Conservation (phyloP, 1,139 yeast species). For the Trichomonascaceae sp. region DNA sequence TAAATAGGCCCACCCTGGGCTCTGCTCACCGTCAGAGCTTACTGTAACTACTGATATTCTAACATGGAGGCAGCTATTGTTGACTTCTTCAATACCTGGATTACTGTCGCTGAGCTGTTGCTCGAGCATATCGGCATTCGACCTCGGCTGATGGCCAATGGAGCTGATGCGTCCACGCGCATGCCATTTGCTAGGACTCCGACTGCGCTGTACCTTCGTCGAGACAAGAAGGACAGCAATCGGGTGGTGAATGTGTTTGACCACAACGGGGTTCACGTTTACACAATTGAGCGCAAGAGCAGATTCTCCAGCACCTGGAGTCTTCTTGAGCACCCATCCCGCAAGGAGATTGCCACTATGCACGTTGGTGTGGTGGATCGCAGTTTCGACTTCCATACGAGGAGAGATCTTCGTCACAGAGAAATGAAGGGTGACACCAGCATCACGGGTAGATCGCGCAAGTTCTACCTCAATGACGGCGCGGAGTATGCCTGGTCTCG, state of each 20-base stretch:
- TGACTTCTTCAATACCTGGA: background rate
- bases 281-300: slow-evolving; percentile 41
- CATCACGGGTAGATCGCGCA: slow-evolving; percentile 23
- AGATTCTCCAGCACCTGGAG: slow-evolving; percentile 41
- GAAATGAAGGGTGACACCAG: slow-evolving; percentile 15
- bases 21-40: too few species aligned
- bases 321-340: slow-evolving; percentile 32
- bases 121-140: slow-evolving; percentile 1
- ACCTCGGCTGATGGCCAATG: background rate
- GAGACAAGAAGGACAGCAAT: slow-evolving; percentile 35
- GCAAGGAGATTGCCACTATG: slow-evolving; percentile 39
- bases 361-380: slow-evolving; percentile 36
- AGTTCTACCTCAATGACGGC: slow-evolving; percentile 39
- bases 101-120: background rate
- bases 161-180: slow-evolving; percentile 4
- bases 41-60: background rate
- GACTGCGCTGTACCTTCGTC: slow-evolving; percentile 33
- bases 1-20: too few species aligned
- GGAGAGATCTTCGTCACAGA: slow-evolving; percentile 35
- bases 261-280: slow-evolving; percentile 32
- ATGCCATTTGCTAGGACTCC: slow-evolving; percentile 25
- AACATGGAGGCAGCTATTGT: background rate
- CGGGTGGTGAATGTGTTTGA: slow-evolving; percentile 38
- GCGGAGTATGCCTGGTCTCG: slow-evolving; percentile 43
- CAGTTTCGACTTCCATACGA: slow-evolving; percentile 38